Conservation (phyloP, 805 yeast genomes). For the Metschnikowia kofuensis region DNA sequence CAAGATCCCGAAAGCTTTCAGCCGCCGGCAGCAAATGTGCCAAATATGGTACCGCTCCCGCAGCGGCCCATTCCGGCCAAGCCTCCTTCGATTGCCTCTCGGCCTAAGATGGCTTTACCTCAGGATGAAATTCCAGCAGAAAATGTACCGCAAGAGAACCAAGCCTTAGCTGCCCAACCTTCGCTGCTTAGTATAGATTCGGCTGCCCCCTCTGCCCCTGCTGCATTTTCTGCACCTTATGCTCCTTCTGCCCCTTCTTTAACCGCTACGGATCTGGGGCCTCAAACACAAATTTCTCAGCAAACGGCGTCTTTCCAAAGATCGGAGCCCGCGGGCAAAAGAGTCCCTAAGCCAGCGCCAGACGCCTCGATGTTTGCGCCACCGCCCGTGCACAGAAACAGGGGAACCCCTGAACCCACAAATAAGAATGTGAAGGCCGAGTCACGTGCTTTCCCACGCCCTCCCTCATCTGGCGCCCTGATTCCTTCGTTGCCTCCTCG, state of each 20-base stretch:
- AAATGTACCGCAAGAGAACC: too few species aligned
- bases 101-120: neutral
- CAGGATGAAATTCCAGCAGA: neutral
- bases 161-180: too few species aligned
- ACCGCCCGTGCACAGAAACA: slow-evolving; percentile 36
- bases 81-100: neutral
- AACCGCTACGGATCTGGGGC: neutral
- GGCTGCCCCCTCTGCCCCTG: too few species aligned
- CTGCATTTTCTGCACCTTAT: too few species aligned
- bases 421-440: too few species aligned
- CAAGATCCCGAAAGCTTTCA: neutral
- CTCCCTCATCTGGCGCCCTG: neutral
- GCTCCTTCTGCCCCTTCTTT: too few species aligned
- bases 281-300: neutral
- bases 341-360: slow-evolving; percentile 24
- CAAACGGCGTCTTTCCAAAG: neutral
- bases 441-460: too few species aligned
- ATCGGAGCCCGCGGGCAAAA: neutral
- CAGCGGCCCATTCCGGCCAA: neutral
- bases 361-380: slow-evolving; percentile 40
- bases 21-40: neutral
- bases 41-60: neutral
- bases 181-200: too few species aligned
- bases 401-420: neutral
- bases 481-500: slow-evolving; percentile 6